Evolutionary conservation across 2,329 filamentous ascomycete species (phyloP).

Genomic region (Zymoseptoria tritici): DNA sequence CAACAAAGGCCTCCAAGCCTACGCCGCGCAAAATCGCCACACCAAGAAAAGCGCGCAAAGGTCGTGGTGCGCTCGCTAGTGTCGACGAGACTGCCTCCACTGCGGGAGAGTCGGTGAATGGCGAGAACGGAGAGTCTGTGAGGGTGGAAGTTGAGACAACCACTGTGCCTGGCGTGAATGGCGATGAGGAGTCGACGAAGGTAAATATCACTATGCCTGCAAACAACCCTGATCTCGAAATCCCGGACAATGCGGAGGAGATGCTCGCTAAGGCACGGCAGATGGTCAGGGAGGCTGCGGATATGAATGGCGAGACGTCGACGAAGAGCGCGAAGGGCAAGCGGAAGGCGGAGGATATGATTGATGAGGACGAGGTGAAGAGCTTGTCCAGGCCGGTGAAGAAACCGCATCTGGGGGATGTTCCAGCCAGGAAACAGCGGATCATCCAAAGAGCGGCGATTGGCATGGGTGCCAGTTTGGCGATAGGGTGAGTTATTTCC

Average conservation of each 20-base stretch:
- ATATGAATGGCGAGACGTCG: slow-evolving; percentile 33
- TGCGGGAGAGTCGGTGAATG: slow-evolving; percentile 19
- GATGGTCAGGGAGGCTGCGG: slow-evolving; percentile 72
- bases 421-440: slow-evolving; percentile 74
- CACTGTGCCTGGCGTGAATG: slow-evolving; percentile 42
- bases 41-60: slow-evolving; percentile 48
- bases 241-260: slow-evolving; percentile 63
- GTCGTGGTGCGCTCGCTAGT: slow-evolving; percentile 27
- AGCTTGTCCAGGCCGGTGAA: slow-evolving; percentile 44
- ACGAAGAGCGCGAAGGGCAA: slow-evolving; percentile 42
- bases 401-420: slow-evolving; percentile 67
- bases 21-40: slow-evolving; percentile 43
- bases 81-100: slow-evolving; percentile 22
- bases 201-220: slow-evolving; percentile 71
- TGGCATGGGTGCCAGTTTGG: slow-evolving; percentile 78
- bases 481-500: slow-evolving; percentile 70
- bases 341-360: slow-evolving; percentile 66
- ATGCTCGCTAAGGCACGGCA: slow-evolving; percentile 82
- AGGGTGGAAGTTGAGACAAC: slow-evolving; percentile 64
- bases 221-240: slow-evolving; percentile 57
- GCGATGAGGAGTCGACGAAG: slow-evolving; percentile 64
- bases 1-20: slow-evolving; percentile 42
- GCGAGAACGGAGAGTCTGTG: slow-evolving; percentile 33
- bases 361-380: slow-evolving; percentile 44
- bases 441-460: slow-evolving; percentile 79